Evolutionary conservation across 2,329 filamentous ascomycete genomes (phyloP), one percentile per base, ranked within the genome.

Genomic region (Verticillium alfalfae): DNA sequence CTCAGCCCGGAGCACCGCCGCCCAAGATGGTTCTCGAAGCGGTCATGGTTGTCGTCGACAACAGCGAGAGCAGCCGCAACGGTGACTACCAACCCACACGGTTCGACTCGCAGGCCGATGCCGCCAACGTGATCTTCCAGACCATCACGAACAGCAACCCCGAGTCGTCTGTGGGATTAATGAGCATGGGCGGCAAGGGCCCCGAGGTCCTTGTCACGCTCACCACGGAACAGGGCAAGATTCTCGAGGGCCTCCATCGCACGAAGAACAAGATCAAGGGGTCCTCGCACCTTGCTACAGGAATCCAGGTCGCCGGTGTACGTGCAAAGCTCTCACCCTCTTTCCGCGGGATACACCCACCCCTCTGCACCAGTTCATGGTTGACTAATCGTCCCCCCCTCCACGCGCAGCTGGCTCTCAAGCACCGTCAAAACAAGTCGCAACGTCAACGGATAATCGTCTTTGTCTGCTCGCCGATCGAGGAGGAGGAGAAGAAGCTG

Each of bases 21-120:
- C 76, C 26, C 87, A 93, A 84, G 73, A 99, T 99, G 95, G 91
- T 89, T 79, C 89, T 99, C 79, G 95, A 99, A 88, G 96, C 95
- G 81, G 96, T 96, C 66, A 98, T 99, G 93, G 92, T 99, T 78
- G 89, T 98, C 84, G 92, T 98, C 72, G 95, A 99, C 85, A 99
- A 98, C 84, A 97, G 93, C 82, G 95, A 99, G 82, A 93, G 91
- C 81, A 96, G 92, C 82, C 88, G 95, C 75, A 99, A 99, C 79
- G 95, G 96, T 74, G 95, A 99, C 77, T 85, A 84, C 76, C 90
- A 91, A 73, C 94, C 95, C 63, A 96, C 93, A 68, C 88, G 95
- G 78, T 99, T 93, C 84, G 93, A 97, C 79, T 93, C 95, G 70
- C 95, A 99, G 84, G 85, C 92, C 69, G 95, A 99, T 78, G 93